phyloP scores from a whole-genome alignment of 495 filamentous ascomycete genomes.

The Penicillium antarcticum region DNA sequence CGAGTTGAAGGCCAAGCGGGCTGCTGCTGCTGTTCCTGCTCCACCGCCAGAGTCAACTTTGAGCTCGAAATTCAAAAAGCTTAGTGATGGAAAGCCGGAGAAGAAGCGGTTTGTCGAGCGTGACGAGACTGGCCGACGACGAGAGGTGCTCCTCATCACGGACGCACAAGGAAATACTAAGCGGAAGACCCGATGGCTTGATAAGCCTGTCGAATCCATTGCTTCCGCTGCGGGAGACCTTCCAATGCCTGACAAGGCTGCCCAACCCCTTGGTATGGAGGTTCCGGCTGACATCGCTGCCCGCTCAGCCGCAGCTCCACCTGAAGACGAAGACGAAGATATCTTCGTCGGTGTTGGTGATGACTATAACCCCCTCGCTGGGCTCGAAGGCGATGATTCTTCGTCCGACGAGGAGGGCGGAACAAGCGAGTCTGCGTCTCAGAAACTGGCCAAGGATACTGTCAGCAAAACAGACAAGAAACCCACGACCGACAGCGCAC shows the following conservation, averaged over 20 bases:
- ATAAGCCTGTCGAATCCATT: constrained; percentile 42
- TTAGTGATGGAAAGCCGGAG: constrained; percentile 56
- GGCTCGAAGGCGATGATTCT: constrained; percentile 52
- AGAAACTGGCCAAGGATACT: constrained; percentile 20
- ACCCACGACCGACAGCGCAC: constrained; percentile 10
- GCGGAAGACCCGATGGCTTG: constrained; percentile 64
- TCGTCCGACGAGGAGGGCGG: constrained; percentile 48
- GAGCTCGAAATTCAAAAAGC: constrained; percentile 77
- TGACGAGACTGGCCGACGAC: constrained; percentile 61
- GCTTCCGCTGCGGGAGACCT: constrained; percentile 33
- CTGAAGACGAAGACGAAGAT: constrained; percentile 53
- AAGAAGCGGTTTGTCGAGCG: constrained; percentile 71
- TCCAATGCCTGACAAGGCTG: constrained; percentile 63
- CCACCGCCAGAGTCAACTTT: constrained; percentile 52
- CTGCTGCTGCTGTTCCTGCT: constrained; percentile 54
- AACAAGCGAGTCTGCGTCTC: constrained; percentile 5
- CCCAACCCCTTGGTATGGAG: constrained; percentile 72
- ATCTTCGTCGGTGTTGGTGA: constrained; percentile 87
- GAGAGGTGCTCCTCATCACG: constrained; percentile 80
- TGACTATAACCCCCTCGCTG: constrained; percentile 86
- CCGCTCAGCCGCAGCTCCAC: constrained; percentile 28
- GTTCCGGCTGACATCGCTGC: constrained; percentile 56
- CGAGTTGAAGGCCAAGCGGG: constrained; percentile 72
- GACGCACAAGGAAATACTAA: constrained; percentile 87
- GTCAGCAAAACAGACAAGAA: constrained; percentile 3